Percentiles rank a stretch among this genome's conserved stretches.
Evolutionary conservation across 1,284 basidiomycete genomes (phyloP).

Genomic region (Cryptococcus amylolentus): DNA sequence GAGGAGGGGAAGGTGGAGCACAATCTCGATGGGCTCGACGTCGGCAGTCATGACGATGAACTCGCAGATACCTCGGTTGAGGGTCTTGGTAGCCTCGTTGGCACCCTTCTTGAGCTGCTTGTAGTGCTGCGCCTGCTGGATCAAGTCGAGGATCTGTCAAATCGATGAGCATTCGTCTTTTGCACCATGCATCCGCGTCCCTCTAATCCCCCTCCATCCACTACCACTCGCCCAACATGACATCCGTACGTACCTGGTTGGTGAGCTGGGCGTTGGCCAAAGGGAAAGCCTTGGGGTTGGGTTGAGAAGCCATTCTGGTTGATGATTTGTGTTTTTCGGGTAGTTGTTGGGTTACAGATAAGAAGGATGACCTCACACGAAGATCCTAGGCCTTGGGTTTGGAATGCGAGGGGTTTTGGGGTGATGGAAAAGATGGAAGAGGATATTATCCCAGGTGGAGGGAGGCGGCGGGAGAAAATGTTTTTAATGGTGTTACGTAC

Average conservation of each 20-base stretch:
- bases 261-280: conserved; percentile 83
- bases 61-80: conserved; percentile 98
- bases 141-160: conserved; percentile 76
- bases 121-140: conserved; percentile 85
- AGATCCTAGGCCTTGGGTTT: conserved; percentile 22
- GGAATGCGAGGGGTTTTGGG: conserved; percentile 1
- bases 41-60: conserved; percentile 98
- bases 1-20: conserved; percentile 92
- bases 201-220: neutral
- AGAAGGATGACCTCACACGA: conserved; percentile 21
- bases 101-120: conserved; percentile 93
- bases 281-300: conserved; percentile 84
- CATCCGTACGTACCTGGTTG: conserved; percentile 70
- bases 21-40: conserved; percentile 95
- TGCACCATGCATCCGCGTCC: neutral
- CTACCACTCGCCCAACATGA: neutral
- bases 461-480: conserved; percentile 1
- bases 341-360: neutral
- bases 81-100: conserved; percentile 76
- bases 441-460: conserved; percentile 5
- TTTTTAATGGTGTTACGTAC: neutral
- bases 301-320: conserved; percentile 35
- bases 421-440: neutral
- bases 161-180: neutral
- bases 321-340: conserved; percentile 7